Percentiles rank a stretch among this genome's conserved stretches.
These are phyloP conservation scores for Dothidotthia symphoricarpi DNA, from an alignment of 2,329 filamentous ascomycete genomes.

Conservation along the genomic window DNA sequence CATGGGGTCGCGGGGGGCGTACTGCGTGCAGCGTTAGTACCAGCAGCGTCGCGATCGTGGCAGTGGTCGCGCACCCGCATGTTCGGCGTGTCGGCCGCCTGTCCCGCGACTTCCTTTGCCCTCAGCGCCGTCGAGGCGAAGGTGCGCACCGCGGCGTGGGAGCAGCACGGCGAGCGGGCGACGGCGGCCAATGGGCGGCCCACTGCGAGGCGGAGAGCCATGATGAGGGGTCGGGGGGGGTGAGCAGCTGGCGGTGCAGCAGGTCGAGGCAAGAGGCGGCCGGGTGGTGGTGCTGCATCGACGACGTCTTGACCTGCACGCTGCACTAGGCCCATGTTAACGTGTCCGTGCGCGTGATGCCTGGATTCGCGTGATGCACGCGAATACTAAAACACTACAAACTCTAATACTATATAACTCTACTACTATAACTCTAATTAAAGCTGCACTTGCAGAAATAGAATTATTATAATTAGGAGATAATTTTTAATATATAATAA, in stretches of 20 bases:
- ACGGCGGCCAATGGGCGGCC: slow-evolving; percentile 41
- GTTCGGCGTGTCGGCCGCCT: slow-evolving; percentile 46
- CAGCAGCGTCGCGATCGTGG: neutral
- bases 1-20: slow-evolving; percentile 43
- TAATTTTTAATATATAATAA: too few species aligned
- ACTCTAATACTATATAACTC: too few species aligned
- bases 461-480: too few species aligned
- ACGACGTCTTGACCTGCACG: slow-evolving; percentile 22
- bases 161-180: slow-evolving; percentile 37
- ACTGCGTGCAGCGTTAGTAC: slow-evolving; percentile 34
- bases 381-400: too few species aligned
- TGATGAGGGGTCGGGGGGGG: slow-evolving; percentile 16
- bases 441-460: too few species aligned
- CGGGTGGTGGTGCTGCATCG: slow-evolving; percentile 24
- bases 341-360: too few species aligned
- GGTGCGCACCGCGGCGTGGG: slow-evolving; percentile 37
- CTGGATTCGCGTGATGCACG: too few species aligned
- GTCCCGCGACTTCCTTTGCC: slow-evolving; percentile 46
- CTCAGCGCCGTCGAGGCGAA: slow-evolving; percentile 46
- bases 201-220: slow-evolving; percentile 45
- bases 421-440: too few species aligned
- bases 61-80: slow-evolving; percentile 40
- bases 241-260: slow-evolving; percentile 28
- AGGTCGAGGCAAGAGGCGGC: slow-evolving; percentile 13
- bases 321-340: too few species aligned